Conservation (phyloP, 495 filamentous ascomycete genomes). For the Penicillium subrubescens region DNA sequence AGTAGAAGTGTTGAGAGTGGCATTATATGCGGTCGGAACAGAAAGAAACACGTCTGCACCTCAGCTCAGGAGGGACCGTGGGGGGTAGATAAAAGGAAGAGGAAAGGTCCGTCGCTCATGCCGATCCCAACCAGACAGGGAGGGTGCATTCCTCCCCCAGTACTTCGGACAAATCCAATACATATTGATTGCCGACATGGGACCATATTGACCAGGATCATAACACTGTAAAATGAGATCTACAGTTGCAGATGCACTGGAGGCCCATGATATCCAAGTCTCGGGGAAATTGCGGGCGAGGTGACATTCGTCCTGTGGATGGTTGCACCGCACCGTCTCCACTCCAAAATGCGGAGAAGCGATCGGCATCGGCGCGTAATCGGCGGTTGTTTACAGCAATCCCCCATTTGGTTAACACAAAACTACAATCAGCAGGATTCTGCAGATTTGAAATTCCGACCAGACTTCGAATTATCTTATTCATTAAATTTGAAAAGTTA, state of each 20-base stretch:
- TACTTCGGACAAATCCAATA: background rate
- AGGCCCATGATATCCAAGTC: background rate
- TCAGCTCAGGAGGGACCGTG: background rate
- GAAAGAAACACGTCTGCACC: background rate
- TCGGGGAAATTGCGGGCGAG: conserved; percentile 22
- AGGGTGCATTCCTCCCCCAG: conserved; percentile 22
- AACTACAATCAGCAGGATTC: no score
- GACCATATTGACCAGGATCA: background rate
- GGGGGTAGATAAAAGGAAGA: conserved; percentile 13
- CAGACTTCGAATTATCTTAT: no score
- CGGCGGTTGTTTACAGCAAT: no score
- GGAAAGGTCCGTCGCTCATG: conserved; percentile 13
- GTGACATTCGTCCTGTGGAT: conserved; percentile 29
- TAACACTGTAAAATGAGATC: background rate
- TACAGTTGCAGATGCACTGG: background rate
- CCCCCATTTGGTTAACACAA: no score
- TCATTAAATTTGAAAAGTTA: no score
- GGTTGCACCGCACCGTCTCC: conserved; percentile 26
- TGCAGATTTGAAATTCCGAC: no score
- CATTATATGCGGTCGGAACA: conserved; percentile 14
- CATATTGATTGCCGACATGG: background rate
- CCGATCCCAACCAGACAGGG: conserved; percentile 29
- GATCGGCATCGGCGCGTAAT: conserved; percentile 18
- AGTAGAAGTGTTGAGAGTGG: conserved; percentile 26
- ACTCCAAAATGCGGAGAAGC: conserved; percentile 30